Base-by-base conservation (phyloP, 73 alveolate genomes). In the Breviolum minutum region DNA sequence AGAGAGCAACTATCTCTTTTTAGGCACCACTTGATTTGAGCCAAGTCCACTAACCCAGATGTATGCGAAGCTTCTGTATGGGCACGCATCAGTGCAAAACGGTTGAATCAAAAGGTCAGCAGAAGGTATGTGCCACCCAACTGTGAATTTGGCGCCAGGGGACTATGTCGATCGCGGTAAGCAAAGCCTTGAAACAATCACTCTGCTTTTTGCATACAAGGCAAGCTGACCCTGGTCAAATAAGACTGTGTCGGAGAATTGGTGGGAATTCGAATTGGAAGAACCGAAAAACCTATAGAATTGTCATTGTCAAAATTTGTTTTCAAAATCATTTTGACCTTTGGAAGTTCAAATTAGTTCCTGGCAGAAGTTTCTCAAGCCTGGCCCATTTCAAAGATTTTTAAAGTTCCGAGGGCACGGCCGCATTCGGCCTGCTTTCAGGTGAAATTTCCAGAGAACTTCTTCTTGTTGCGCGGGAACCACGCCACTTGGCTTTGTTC, bases 151-250 rank as follows among this genome's bases (percentile, higher is more conserved):
- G 85, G 60, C 85, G 0, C 30, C 76, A 90, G 97, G 99, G 89
- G 99, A 99, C 99, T 99, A 99, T 98, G 99, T 99, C 63, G 99
- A 99, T 97, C 99, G 99, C 85, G 99, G 99, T 63, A 99, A 99
- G 99, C 99, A 99, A 99, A 80, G 99, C 73, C 54, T 99, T 60
- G 99, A 97, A 87, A 93, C 99, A 16, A 96, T 99, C 73, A 99
- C 99, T 61, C 98, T 99, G 83, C 99, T 99, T 26, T 99, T 99
- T 60, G 96, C 99, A 22, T 99, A 99, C 88, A 99, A 99, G 99
- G 99, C 99, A 97, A 85, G 76, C 20, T 29, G 66, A 11, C 2
- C 29, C 62, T 9, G 87, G 66, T 12, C 63, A 30, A 62, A 79
- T 30, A 27, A n/a, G 27, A 27, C 32, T 9, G 3, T 16, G 69